Conservation (phyloP, 2,329 filamentous ascomycete genomes). For the Orbilia javanica region DNA sequence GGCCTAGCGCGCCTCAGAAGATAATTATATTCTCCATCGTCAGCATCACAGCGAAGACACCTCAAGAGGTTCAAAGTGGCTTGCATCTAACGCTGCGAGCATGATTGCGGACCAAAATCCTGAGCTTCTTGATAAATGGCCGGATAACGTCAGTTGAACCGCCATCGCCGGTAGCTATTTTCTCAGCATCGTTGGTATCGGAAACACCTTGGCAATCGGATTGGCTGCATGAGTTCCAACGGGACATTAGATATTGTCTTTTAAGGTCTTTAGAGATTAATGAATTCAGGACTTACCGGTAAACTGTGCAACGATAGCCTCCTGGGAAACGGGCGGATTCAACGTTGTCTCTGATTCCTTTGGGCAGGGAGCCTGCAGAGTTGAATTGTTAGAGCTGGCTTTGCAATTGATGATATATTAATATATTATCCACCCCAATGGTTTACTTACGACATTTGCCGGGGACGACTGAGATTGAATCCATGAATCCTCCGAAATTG, state of each 20-base stretch:
- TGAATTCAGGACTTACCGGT: constrained; percentile 12
- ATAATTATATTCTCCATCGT: background rate
- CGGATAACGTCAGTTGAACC: background rate
- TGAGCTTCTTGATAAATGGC: constrained; percentile 5
- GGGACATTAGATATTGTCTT: background rate
- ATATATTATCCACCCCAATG: background rate
- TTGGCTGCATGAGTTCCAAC: background rate
- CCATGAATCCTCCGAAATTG: constrained; percentile 10
- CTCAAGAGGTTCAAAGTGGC: background rate
- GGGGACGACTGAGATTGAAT: background rate
- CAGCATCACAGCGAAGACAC: background rate
- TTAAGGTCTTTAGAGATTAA: background rate
- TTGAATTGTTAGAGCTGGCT: background rate
- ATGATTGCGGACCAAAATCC: constrained; percentile 11
- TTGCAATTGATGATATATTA: background rate
- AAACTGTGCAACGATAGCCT: constrained; percentile 2
- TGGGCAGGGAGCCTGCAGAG: constrained; percentile 1
- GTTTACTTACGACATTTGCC: constrained; percentile 16
- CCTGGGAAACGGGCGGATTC: background rate
- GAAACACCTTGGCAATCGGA: constrained; percentile 19
- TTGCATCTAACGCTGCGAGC: constrained; percentile 19
- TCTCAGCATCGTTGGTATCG: constrained; percentile 16
- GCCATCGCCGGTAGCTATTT: background rate
- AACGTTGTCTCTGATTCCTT: constrained; percentile 12
- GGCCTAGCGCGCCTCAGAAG: too few relatives aligned